Evolutionary conservation across 2,329 filamentous ascomycete species (phyloP).

Genomic region (Colletotrichum magnum): DNA sequence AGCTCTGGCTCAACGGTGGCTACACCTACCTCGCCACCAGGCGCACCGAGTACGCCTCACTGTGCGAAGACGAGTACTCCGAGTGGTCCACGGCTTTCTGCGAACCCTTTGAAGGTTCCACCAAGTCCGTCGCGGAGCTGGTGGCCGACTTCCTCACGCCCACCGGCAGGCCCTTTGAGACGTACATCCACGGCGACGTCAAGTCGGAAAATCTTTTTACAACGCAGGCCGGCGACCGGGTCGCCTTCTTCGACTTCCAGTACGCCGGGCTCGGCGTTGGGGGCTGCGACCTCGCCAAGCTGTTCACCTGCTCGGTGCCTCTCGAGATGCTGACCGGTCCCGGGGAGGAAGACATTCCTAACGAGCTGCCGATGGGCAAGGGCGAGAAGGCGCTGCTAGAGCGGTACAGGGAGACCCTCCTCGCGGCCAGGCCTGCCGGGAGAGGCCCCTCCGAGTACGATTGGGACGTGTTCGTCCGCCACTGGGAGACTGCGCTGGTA

Average conservation of each 20-base stretch:
- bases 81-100: slow-evolving; percentile 71
- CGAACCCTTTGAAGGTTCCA: slow-evolving; percentile 42
- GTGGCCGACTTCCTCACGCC: slow-evolving; percentile 67
- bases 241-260: slow-evolving; percentile 79
- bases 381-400: slow-evolving; percentile 67
- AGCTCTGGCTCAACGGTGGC: slow-evolving; percentile 75
- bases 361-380: slow-evolving; percentile 61
- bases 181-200: slow-evolving; percentile 77
- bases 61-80: slow-evolving; percentile 61
- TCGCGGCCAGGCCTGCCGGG: slow-evolving; percentile 43
- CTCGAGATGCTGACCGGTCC: slow-evolving; percentile 61
- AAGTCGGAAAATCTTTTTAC: slow-evolving; percentile 79
- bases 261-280: slow-evolving; percentile 76
- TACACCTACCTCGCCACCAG: slow-evolving; percentile 79
- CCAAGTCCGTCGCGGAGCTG: slow-evolving; percentile 62
- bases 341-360: slow-evolving; percentile 45
- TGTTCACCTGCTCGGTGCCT: slow-evolving; percentile 77
- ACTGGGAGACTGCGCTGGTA: slow-evolving; percentile 78
- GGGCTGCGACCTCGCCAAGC: slow-evolving; percentile 76
- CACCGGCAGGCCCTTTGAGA: slow-evolving; percentile 60
- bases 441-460: slow-evolving; percentile 57
- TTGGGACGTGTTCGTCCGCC: slow-evolving; percentile 67
- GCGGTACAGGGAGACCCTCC: slow-evolving; percentile 60
- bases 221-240: slow-evolving; percentile 59
- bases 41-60: slow-evolving; percentile 65